A percentile compares a stretch with the other conserved stretches of the same genome.
These are phyloP conservation scores for Brassica carinata DNA, from an alignment of 345 rosid species.

Conservation along the genomic window DNA sequence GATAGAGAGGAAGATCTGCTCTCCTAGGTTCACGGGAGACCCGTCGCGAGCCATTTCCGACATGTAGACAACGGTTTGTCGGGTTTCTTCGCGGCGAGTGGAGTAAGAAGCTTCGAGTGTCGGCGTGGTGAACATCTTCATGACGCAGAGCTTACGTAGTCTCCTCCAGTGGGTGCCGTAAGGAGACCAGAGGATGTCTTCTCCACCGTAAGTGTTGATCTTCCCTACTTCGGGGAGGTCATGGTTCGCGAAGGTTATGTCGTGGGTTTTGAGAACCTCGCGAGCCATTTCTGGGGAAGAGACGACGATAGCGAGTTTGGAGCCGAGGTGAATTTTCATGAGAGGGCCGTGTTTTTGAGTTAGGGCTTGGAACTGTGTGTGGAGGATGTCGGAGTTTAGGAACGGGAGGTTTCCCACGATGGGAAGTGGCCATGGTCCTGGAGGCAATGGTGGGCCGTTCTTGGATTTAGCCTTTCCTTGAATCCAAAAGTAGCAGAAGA, in stretches of 20 bases:
- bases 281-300: conserved; percentile 41
- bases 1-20: conserved; percentile 40
- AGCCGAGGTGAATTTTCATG: conserved; percentile 45
- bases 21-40: conserved; percentile 31
- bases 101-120: conserved; percentile 43
- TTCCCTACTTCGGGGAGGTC: conserved; percentile 36
- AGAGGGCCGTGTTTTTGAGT: conserved; percentile 44
- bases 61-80: conserved; percentile 37
- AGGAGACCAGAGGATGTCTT: conserved; percentile 43
- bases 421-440: conserved; percentile 47
- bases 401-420: conserved; percentile 47
- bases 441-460: conserved; percentile 35
- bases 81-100: conserved; percentile 43
- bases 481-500: conserved; percentile 26
- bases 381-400: conserved; percentile 37
- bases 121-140: conserved; percentile 44
- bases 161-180: conserved; percentile 42
- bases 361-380: conserved; percentile 31
- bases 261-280: conserved; percentile 44
- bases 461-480: conserved; percentile 24
- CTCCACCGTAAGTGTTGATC: conserved; percentile 37
- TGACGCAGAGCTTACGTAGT: conserved; percentile 39
- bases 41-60: conserved; percentile 45
- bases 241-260: conserved; percentile 43
- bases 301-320: conserved; percentile 32